Evolutionary conservation across 2,329 filamentous ascomycete genomes (phyloP).

Genomic region (Coleophoma crateriformis): DNA sequence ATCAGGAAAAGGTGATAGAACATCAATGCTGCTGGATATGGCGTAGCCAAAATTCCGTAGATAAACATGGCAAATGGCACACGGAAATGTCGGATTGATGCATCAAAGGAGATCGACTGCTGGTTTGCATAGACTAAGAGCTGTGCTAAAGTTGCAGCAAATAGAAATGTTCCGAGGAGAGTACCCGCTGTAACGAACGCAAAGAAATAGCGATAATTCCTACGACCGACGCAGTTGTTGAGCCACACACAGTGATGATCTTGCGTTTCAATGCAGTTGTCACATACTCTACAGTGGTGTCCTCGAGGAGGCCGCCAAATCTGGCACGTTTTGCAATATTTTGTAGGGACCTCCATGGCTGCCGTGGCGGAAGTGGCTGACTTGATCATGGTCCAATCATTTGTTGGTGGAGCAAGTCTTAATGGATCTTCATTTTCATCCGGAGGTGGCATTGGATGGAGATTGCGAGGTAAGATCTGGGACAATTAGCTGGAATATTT

Average conservation of each 20-base stretch:
- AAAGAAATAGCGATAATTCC: slow-evolving; percentile 98
- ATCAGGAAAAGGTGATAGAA: slow-evolving; percentile 90
- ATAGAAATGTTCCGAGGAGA: slow-evolving; percentile 68
- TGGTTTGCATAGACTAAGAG: slow-evolving; percentile 65
- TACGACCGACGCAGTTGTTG: slow-evolving; percentile 94
- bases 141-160: slow-evolving; percentile 75
- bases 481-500: neutral
- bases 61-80: slow-evolving; percentile 86
- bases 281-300: slow-evolving; percentile 93
- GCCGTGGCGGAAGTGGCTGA: slow-evolving; percentile 67
- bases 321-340: slow-evolving; percentile 96
- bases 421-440: slow-evolving; percentile 76
- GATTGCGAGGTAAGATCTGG: slow-evolving; percentile 88
- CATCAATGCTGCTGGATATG: slow-evolving; percentile 80
- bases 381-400: slow-evolving; percentile 90
- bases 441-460: slow-evolving; percentile 79
- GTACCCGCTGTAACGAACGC: slow-evolving; percentile 80
- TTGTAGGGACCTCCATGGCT: slow-evolving; percentile 96
- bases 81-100: slow-evolving; percentile 64
- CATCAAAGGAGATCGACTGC: slow-evolving; percentile 60
- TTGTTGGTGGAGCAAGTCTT: slow-evolving; percentile 75
- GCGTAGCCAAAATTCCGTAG: slow-evolving; percentile 67
- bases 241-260: slow-evolving; percentile 99
- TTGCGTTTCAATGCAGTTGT: slow-evolving; percentile 95
- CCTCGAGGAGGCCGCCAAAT: slow-evolving; percentile 95